Base-by-base conservation (phyloP, 2,329 filamentous ascomycete species). In the Orbilia brochopaga region DNA sequence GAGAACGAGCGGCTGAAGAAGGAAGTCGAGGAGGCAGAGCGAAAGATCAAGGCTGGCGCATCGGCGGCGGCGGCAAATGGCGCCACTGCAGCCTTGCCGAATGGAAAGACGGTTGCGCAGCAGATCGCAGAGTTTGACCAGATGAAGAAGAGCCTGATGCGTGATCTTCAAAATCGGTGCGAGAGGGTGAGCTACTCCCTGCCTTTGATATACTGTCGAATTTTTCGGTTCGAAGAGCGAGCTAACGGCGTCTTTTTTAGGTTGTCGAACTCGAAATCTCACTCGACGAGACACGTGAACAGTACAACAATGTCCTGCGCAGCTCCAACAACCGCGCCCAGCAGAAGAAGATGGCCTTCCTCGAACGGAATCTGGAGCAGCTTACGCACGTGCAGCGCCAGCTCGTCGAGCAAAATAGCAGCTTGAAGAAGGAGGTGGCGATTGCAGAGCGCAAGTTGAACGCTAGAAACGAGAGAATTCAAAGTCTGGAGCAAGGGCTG, bases 111-210 rank as follows among this genome's bases (percentile, higher is more conserved):
- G 11, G 87, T 97, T 50, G 92, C 96, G 79, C 93, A 99, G 82
- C 94, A 97, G 82, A 96, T 99, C 80, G 91, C 93, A 67, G 94
- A 99, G 79, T 99, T 99, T 77, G 94, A 99, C 80, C 90, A 91
- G 69, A 99, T 99, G 92, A 99, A 99, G 87, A 99, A 99, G 86
- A 96, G 90, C 75, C 84, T 99, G 76, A 99, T 99, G 94, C 90
- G 94, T 66, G 94, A 99, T 81, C 83, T 99, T 75, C 94, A 99
- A 81, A 97, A 99, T 83, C 89, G 94, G 73, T 99, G 94, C 80
- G 94, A 99, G 83, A 89, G 94, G 75, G 92, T 77, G 66, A 42
- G 74, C 32, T 21, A 37, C 35, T 51, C 30, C n/a, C 52, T 19
- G 24, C n/a, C 21, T 10, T 13, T 23, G 13, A 4, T 52, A 52